Evolutionary conservation across 1,284 basidiomycete species (phyloP), one percentile per base, ranked within the genome.

Genomic region (Naganishia albida): DNA sequence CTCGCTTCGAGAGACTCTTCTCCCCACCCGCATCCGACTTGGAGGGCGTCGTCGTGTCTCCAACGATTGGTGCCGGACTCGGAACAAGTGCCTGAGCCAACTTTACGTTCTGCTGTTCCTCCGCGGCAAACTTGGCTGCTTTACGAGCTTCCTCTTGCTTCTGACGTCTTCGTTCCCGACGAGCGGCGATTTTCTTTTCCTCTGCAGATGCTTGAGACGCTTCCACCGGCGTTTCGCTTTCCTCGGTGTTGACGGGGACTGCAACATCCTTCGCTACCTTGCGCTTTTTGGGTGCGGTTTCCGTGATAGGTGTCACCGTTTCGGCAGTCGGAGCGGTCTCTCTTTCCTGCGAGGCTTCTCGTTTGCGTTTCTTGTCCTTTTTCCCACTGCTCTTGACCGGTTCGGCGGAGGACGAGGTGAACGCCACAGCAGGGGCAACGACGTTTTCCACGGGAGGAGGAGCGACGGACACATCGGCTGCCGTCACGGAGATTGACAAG

Each of bases 301-400:
- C 28, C n/a, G 7, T 39, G 28, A 20, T 30, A 12, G 50, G 26
- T 26, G n/a, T 16, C 10, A 13, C 30, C 6, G 18, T 30, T 28
- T 30, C 51, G 16, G 18, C n/a, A 10, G 30, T n/a, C 13, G 34
- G 15, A 20, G 13, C 3, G 15, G n/a, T 28, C 3, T 39, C 34
- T 20, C 20, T n/a, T 20, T 25, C 51, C 7, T 53, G 18, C 6
- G 34, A 28, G 18, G 28, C 20, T 18, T 53, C 51, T 20, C 51
- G 34, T 23, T 60, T 60, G 10, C 38, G 46, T 23, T 56, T 56
- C 23, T 56, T 56, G 54, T 43, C 25, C 42, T 39, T 60, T 46
- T 49, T 60, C 20, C 20, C 13, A n/a, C 16, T 15, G 4, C n/a
- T 40, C 23, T 28, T 50, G 15, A 50, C 34, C 34, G 1, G 20